Conservation (phyloP, 495 filamentous ascomycete species). For the Collariella sp. region DNA sequence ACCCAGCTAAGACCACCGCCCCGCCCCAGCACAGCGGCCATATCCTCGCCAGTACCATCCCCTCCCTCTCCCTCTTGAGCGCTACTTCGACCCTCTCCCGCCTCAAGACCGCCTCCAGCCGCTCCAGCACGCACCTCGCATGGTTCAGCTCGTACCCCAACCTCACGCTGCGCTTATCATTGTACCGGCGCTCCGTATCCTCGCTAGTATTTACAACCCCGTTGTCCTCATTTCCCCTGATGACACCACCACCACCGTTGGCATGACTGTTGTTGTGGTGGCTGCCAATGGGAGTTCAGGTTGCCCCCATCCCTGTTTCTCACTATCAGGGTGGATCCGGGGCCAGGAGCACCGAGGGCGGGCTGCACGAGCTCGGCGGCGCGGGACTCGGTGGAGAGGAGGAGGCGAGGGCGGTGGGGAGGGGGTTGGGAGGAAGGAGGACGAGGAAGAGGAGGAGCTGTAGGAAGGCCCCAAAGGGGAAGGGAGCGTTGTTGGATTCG, state of each 20-base stretch:
- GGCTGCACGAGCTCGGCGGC: neutral
- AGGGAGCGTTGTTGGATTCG: no score
- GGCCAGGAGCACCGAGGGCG: neutral
- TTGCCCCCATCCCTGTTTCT: no score
- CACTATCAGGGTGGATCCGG: no score
- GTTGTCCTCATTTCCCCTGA: neutral
- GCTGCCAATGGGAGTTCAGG: no score
- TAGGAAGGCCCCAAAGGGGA: no score
- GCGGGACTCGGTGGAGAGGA: neutral
- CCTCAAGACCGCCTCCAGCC: neutral
- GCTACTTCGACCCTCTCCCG: no score
- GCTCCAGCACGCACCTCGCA: neutral
- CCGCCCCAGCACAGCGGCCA: slow-evolving; percentile 1
- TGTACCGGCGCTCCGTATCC: no score
- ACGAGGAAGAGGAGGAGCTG: no score
- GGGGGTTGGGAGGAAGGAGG: neutral
- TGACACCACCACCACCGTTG: neutral
- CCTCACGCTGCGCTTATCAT: neutral
- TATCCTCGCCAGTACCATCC: neutral
- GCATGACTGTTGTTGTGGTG: neutral
- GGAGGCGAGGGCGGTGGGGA: neutral
- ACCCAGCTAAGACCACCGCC: neutral
- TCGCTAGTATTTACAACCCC: no score
- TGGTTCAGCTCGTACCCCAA: neutral
- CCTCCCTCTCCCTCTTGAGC: neutral